Conservation (phyloP, 208 protist genomes). For the Histomonas meleagridis region DNA sequence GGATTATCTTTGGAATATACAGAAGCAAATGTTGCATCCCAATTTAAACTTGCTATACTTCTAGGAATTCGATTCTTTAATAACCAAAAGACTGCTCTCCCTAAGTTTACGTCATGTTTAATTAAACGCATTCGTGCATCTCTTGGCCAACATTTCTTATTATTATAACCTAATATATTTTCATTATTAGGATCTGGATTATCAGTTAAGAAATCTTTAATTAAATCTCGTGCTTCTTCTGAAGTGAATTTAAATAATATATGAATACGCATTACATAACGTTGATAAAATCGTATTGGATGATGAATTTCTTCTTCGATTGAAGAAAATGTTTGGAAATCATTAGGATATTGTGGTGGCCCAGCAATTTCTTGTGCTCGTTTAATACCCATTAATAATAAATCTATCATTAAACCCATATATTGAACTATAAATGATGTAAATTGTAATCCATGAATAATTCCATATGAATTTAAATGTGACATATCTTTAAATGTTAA, state of each 20-base stretch:
- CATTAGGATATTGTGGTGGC: conserved; percentile 82
- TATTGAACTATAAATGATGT: conserved; percentile 96
- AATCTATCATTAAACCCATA: conserved; percentile 96
- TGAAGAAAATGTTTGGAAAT: conserved; percentile 86
- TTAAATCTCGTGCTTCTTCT: conserved; percentile 90
- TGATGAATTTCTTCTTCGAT: conserved; percentile 79
- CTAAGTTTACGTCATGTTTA: conserved; percentile 98
- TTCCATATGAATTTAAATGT: conserved; percentile 92
- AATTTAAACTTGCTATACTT: conserved; percentile 83
- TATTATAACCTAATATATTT: conserved; percentile 98
- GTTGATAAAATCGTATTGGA: conserved; percentile 69
- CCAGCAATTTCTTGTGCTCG: conserved; percentile 94
- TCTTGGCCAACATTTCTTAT: conserved; percentile 96
- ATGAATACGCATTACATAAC: conserved; percentile 89
- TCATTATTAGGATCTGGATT: conserved; percentile 98
- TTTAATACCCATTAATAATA: conserved; percentile 89
- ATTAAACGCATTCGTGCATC: conserved; percentile 97
- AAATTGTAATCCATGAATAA: conserved; percentile 98
- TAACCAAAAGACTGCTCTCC: conserved; percentile 95
- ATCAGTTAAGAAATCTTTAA: conserved; percentile 92
- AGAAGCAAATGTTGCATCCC: conserved; percentile 85
- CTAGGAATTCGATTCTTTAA: conserved; percentile 92
- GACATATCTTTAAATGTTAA: conserved; percentile 99
- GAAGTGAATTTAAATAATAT: conserved; percentile 88
- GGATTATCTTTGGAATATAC: conserved; percentile 99